Conservation (phyloP, 352 stramenopile genomes). For the Bremia lactucae region DNA sequence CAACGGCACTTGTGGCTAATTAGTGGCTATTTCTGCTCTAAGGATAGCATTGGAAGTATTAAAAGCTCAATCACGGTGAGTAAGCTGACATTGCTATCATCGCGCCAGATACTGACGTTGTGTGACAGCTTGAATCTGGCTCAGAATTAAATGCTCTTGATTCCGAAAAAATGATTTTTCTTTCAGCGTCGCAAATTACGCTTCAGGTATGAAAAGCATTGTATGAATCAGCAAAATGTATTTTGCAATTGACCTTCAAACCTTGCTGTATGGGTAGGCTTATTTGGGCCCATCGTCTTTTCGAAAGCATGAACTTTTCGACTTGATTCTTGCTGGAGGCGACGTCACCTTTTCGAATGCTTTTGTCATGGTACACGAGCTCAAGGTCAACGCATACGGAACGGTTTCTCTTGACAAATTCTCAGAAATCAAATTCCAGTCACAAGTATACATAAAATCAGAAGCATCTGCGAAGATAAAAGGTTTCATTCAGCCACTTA, state of each 20-base stretch:
- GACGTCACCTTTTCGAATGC: constrained; percentile 46
- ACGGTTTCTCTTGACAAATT: constrained; percentile 50
- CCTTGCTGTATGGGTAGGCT: constrained; percentile 14
- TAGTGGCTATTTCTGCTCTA: background rate
- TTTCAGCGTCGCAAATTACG: constrained; percentile 33
- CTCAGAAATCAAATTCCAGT: constrained; percentile 52
- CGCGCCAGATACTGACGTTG: constrained; percentile 2
- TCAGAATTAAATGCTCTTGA: constrained; percentile 38
- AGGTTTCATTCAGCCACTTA: constrained; percentile 34
- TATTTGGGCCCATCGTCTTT: constrained; percentile 40
- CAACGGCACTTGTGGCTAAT: constrained; percentile 2
- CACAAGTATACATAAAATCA: constrained; percentile 21
- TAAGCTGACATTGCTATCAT: background rate
- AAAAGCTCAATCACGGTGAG: constrained; percentile 40
- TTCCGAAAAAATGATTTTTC: constrained; percentile 17
- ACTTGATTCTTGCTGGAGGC: constrained; percentile 20
- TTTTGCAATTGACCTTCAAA: background rate
- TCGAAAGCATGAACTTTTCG: constrained; percentile 29
- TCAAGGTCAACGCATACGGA: constrained; percentile 23
- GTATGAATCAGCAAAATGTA: background rate
- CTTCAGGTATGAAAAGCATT: constrained; percentile 24
- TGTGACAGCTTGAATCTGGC: constrained; percentile 34
- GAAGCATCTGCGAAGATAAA: constrained; percentile 23
- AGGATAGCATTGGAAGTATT: constrained; percentile 29
- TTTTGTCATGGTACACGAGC: constrained; percentile 27